Evolutionary conservation across 1,139 yeast genomes (phyloP), one percentile per base, ranked within the genome.

Genomic region (Kodamaea fungicola): DNA sequence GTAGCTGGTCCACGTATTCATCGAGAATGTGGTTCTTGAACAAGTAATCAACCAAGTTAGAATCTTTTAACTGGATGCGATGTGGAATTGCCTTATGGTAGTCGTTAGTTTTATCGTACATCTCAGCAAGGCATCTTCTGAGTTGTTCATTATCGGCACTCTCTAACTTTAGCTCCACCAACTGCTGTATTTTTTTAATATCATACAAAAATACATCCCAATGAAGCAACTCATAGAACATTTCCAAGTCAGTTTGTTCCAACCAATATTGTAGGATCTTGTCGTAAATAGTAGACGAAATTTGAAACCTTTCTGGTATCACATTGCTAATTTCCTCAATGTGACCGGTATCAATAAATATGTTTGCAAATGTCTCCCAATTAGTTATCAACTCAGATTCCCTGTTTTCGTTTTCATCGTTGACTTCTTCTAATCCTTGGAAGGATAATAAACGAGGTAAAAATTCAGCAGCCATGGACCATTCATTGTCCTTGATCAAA

Each of bases 321-420:
- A 67, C 57, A 1, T 70, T 69, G 0, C 82, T 76, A 13, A 87
- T 58, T 3, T 61, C 62, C 5, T 58, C 61, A 4, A 72, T 59
- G 38, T 82, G 77, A 2, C 64, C 68, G 1, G 76, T 62, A 4
- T 73, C 65, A 2, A 80, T 60, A 45, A 81, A 83, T 8, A 71
- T 72, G 44, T 63, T 58, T 6, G 83, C 62, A 82, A 89, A 83
- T 25, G 64, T 64, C 37, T 76, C 76, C 96, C 97, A 89, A 43
- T 80, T 80, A 9, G 61, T 59, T 1, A 72, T 53, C 6, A 62
- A 56, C 26, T 65, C 64, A 30, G 56, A 47, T 12, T 64, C 54
- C 8, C 48, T 52, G 3, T 50, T 52, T 23, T 67, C 71, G 12
- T 51, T 47, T n/a, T 60, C 65, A 22, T 61, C 55, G 1, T 44